Conservation (phyloP, 495 filamentous ascomycete genomes). For the Tuber umbilicatum region DNA sequence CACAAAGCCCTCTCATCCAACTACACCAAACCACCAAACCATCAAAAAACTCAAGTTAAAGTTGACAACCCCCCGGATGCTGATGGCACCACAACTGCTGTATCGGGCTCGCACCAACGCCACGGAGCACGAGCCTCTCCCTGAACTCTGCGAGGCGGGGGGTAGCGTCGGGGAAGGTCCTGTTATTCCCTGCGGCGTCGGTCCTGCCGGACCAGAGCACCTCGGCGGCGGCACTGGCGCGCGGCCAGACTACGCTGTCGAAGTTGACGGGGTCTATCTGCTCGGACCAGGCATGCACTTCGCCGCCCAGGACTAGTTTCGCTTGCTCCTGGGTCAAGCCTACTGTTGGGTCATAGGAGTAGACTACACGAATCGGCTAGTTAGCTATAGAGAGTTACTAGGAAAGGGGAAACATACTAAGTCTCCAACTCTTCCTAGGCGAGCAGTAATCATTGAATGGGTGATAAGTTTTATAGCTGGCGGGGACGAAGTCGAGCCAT, state of each 20-base stretch:
- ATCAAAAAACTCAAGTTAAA: slow-evolving; percentile 15
- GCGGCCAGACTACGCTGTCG: slow-evolving; percentile 70
- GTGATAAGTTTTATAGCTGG: slow-evolving; percentile 47
- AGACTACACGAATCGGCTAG: slow-evolving; percentile 45
- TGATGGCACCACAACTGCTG: slow-evolving; percentile 52
- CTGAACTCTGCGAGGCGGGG: slow-evolving; percentile 63
- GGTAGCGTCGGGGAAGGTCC: slow-evolving; percentile 58
- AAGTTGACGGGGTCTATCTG: slow-evolving; percentile 64
- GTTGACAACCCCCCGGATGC: slow-evolving; percentile 42
- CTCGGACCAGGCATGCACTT: slow-evolving; percentile 72
- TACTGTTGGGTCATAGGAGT: slow-evolving; percentile 64
- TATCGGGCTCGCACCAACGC: slow-evolving; percentile 55
- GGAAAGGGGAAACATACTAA: slow-evolving; percentile 38
- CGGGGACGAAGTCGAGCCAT: slow-evolving; percentile 61
- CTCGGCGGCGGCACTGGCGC: slow-evolving; percentile 62
- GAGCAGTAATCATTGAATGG: slow-evolving; percentile 72
- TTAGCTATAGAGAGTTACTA: background rate
- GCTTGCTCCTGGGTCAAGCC: slow-evolving; percentile 52
- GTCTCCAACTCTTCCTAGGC: slow-evolving; percentile 68
- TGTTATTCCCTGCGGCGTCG: slow-evolving; percentile 55
- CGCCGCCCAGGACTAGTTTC: slow-evolving; percentile 66
- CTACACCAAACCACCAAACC: background rate
- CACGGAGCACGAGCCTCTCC: slow-evolving; percentile 61
- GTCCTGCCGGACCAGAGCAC: slow-evolving; percentile 66
- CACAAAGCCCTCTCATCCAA: background rate